Base-by-base conservation (phyloP, 805 yeast genomes). In the Pichia occidentalis region DNA sequence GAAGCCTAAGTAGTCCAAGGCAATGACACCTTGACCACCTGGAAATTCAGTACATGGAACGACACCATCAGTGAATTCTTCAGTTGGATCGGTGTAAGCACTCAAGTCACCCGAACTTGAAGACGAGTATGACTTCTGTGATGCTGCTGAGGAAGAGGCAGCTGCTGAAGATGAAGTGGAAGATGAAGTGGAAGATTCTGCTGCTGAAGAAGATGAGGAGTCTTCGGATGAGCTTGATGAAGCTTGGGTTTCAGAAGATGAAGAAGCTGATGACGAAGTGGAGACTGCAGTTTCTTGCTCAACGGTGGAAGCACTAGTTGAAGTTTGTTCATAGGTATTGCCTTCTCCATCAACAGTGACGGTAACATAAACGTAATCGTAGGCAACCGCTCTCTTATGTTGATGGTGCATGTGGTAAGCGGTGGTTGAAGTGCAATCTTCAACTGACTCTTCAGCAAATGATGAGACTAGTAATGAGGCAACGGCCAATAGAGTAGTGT, bases 21-120 rank as follows among this genome's bases (percentile, higher is more conserved):
- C 62, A 53, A 86, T 67, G 43, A 86, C 95, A 71, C 95, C 95
- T 55, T 83, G 73, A 45, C 92, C 94, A 35, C 75, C 57, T 58
- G 90, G 94, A 73, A 86, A 81, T 39, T 66, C 59, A 43, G 70
- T 60, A 70, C 95, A 86, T 43, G 69, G 61, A 53, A 76, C 56
- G 28, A 63, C 68, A 58, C 95, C 95, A 57, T 86, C 95, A 55
- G 67, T 63, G 64, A 92, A 90, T 35, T 64, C 63, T 30, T 59
- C 64, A 40, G 70, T 47, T 53, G 95, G 92, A 51, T 60, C 67
- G 9, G 64, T 50, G 65, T 66, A 84, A 43, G 70, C 61, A 26
- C 65, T 39, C 46, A 85, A 71, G 59, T 76, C 85, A 51, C 92
- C 92, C 18, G 54, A 47, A 37, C 60, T 52, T 34, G 64, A 60